Conservation (phyloP, 768 basidiomycete species). For the Leucosporidium scottii region DNA sequence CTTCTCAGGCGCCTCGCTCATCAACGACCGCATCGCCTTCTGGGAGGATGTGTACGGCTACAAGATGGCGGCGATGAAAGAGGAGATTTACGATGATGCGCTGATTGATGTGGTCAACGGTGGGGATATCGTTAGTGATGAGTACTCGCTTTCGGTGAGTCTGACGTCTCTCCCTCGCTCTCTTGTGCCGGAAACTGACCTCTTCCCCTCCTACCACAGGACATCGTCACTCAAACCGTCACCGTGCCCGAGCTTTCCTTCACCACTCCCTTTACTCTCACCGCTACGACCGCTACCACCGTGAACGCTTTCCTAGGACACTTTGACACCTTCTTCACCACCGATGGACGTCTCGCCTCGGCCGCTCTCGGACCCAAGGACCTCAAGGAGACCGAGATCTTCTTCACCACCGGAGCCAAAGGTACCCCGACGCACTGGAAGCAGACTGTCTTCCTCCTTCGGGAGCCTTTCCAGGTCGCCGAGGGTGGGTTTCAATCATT, state of each 20-base stretch:
- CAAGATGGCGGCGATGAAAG: slow-evolving; percentile 74
- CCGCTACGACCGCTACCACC: slow-evolving; percentile 50
- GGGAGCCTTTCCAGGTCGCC: slow-evolving; percentile 63
- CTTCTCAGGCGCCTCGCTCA: slow-evolving; percentile 65
- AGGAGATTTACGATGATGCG: slow-evolving; percentile 68
- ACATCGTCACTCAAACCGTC: slow-evolving; percentile 62
- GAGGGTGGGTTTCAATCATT: slow-evolving; percentile 61
- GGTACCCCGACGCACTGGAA: slow-evolving; percentile 94
- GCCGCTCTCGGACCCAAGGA: slow-evolving; percentile 11
- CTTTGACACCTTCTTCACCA: slow-evolving; percentile 87
- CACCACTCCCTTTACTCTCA: slow-evolving; percentile 64
- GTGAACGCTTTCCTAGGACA: slow-evolving; percentile 77
- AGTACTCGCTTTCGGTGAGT: slow-evolving; percentile 61
- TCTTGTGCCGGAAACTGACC: not conserved
- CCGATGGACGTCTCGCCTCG: slow-evolving; percentile 37
- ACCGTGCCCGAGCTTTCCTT: slow-evolving; percentile 71
- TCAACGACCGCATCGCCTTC: slow-evolving; percentile 75
- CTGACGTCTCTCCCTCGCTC: not conserved
- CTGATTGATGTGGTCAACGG: slow-evolving; percentile 70
- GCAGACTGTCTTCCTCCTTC: slow-evolving; percentile 81
- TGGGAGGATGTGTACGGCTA: slow-evolving; percentile 94
- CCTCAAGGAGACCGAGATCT: slow-evolving; percentile 32
- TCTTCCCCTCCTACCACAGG: slow-evolving; percentile 48
- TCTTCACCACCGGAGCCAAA: slow-evolving; percentile 77
- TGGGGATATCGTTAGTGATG: slow-evolving; percentile 58